These are phyloP conservation scores for Epicoccum sorghinum DNA, from an alignment of 2,329 filamentous ascomycete species.

Conservation along the genomic window DNA sequence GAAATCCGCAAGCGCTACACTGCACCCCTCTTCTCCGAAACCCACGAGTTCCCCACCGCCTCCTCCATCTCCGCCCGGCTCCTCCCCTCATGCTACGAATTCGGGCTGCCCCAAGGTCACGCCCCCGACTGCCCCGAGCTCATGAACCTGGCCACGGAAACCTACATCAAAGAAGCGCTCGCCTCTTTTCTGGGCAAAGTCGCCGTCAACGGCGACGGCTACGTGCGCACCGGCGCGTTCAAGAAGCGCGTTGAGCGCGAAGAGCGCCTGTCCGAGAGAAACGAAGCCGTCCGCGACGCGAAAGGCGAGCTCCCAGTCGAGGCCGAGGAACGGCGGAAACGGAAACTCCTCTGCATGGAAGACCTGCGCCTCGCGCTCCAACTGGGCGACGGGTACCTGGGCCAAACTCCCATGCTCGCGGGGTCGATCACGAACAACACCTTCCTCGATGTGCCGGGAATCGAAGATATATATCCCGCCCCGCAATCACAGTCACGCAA, in stretches of 20 bases:
- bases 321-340: conserved; percentile 73
- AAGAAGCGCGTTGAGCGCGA: conserved; percentile 75
- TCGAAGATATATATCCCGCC: conserved; percentile 31
- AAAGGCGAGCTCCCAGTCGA: conserved; percentile 82
- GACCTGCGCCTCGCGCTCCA: conserved; percentile 79
- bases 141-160: conserved; percentile 66
- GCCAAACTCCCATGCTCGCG: conserved; percentile 76
- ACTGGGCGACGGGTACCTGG: conserved; percentile 76
- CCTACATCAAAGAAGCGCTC: conserved; percentile 67
- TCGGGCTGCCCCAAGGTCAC: conserved; percentile 63
- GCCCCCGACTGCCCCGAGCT: conserved; percentile 62
- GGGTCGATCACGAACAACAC: conserved; percentile 69
- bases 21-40: conserved; percentile 65
- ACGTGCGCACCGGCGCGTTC: conserved; percentile 79
- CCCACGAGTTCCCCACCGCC: conserved; percentile 66
- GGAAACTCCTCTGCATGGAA: conserved; percentile 74
- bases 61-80: conserved; percentile 64
- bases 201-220: conserved; percentile 59
- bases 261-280: conserved; percentile 73
- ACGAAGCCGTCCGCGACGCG: conserved; percentile 75
- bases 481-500: conserved; percentile 5
- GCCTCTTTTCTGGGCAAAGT: conserved; percentile 61
- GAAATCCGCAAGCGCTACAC: conserved; percentile 70
- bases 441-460: conserved; percentile 64
- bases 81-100: conserved; percentile 70